These are phyloP conservation scores for Diaporthe destruens DNA, from an alignment of 2,329 filamentous ascomycete species.

Conservation along the genomic window DNA sequence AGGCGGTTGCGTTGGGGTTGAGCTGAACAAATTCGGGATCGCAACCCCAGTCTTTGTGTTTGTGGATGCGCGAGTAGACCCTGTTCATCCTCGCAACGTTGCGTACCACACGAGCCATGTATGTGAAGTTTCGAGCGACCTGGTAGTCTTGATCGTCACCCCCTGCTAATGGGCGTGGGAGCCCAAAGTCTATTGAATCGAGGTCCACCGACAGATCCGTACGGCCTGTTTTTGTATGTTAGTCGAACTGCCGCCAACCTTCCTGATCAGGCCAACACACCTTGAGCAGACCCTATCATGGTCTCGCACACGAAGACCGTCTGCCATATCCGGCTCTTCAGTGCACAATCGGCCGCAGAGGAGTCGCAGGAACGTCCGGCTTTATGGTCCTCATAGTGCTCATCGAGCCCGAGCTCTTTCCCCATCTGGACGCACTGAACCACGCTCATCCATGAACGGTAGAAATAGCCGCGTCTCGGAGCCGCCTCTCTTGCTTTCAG, in stretches of 20 bases:
- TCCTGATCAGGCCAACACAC: constrained; percentile 58
- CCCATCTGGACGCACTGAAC: constrained; percentile 94
- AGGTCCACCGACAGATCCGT: constrained; percentile 82
- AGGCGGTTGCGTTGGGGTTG: constrained; percentile 81
- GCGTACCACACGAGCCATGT: constrained; percentile 81
- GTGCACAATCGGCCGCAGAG: constrained; percentile 79
- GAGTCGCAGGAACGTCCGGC: constrained; percentile 78
- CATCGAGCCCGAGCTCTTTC: constrained; percentile 89
- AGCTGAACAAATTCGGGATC: constrained; percentile 86
- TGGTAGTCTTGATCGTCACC: constrained; percentile 81
- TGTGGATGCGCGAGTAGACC: constrained; percentile 79
- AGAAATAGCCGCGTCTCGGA: constrained; percentile 94
- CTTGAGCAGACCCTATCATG: constrained; percentile 95
- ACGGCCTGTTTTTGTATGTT: constrained; percentile 66
- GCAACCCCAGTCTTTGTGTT: constrained; percentile 83
- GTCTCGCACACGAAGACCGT: constrained; percentile 86
- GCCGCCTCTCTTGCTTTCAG: constrained; percentile 93
- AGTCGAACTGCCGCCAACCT: constrained; percentile 7
- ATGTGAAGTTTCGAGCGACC: constrained; percentile 86
- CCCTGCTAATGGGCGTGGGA: constrained; percentile 73
- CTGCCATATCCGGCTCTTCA: constrained; percentile 92
- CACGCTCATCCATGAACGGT: constrained; percentile 95
- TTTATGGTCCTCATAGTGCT: constrained; percentile 85
- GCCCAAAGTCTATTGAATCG: constrained; percentile 80
- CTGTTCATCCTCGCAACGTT: constrained; percentile 84